Evolutionary conservation across 441 rosid species (phyloP).

Genomic region (Rhodomyrtus psidioides): DNA sequence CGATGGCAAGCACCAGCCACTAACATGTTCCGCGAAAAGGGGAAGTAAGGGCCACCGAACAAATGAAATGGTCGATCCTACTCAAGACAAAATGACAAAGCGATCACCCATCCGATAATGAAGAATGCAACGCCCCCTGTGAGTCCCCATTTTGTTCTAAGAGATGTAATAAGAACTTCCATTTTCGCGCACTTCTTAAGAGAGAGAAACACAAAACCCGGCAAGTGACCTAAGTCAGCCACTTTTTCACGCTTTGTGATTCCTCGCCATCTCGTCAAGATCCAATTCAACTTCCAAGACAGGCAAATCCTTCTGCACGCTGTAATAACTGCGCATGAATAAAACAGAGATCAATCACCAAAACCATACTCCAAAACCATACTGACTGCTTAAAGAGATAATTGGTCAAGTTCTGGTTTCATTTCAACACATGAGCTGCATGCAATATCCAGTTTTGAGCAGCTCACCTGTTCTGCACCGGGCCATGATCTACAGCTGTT

Average conservation of each 20-base stretch:
- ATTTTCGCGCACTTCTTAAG: neutral
- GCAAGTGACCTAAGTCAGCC: neutral
- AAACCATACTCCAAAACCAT: too few relatives aligned
- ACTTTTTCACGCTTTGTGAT: conserved; percentile 47
- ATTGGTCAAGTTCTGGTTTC: neutral
- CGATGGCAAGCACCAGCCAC: neutral
- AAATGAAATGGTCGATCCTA: neutral
- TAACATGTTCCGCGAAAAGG: neutral
- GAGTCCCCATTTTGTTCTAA: neutral
- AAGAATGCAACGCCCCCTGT: neutral
- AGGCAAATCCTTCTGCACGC: conserved; percentile 65
- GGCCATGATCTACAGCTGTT: conserved; percentile 89
- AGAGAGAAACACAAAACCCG: neutral
- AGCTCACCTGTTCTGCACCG: conserved; percentile 75
- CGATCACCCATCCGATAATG: neutral
- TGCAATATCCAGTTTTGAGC: neutral
- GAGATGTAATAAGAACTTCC: neutral
- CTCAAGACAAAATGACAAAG: neutral
- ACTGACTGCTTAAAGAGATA: neutral
- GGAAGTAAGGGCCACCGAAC: neutral
- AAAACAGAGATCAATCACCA: neutral
- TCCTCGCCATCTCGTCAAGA: conserved; percentile 76
- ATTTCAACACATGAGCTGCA: too few relatives aligned
- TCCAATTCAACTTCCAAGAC: conserved; percentile 83
- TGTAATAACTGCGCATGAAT: conserved; percentile 33